These are phyloP conservation scores for Lepidium africanum DNA, from an alignment of 345 rosid species.

Conservation along the genomic window DNA sequence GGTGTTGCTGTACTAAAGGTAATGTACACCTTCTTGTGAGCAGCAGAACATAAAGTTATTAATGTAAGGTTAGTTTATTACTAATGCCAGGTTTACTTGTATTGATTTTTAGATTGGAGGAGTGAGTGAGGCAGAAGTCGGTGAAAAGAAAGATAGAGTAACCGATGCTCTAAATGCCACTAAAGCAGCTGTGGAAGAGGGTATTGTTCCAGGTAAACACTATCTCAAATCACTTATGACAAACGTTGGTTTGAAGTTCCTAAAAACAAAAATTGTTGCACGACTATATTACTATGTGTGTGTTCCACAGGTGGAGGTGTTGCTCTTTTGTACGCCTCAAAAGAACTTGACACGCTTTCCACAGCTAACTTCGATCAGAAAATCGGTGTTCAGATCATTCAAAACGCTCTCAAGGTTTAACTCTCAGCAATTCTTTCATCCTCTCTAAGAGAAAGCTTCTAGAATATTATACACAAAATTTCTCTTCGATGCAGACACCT, in stretches of 20 bases:
- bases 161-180: conserved; percentile 97
- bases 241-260: neutral
- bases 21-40: conserved; percentile 7
- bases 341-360: conserved; percentile 73
- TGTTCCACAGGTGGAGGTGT: conserved; percentile 83
- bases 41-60: neutral
- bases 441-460: neutral
- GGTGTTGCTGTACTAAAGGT: conserved; percentile 98
- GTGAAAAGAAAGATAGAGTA: conserved; percentile 93
- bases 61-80: neutral
- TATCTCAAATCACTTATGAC: neutral
- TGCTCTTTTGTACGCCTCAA: conserved; percentile 86
- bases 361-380: conserved; percentile 93
- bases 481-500: conserved; percentile 49
- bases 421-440: neutral
- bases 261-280: neutral
- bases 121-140: conserved; percentile 91
- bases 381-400: conserved; percentile 91
- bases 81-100: neutral
- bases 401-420: conserved; percentile 86
- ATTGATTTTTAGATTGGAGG: conserved; percentile 73
- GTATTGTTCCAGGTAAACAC: conserved; percentile 79
- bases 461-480: neutral
- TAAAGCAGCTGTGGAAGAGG: conserved; percentile 99
- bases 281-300: neutral